Evolutionary conservation across 2,329 filamentous ascomycete genomes (phyloP).

Genomic region (Ilyonectria mors-panacis): DNA sequence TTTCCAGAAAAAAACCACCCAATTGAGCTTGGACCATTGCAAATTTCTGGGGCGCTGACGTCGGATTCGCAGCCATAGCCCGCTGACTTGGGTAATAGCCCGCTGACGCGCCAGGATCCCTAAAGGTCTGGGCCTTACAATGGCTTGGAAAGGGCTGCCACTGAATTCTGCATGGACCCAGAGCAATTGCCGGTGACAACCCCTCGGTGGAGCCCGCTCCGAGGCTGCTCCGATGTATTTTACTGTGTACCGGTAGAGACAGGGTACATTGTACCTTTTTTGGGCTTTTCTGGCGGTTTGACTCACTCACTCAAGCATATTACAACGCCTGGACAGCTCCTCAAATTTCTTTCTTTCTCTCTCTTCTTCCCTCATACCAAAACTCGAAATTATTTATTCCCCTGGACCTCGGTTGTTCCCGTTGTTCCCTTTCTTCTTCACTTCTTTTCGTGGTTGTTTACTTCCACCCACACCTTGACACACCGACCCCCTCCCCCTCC

Average conservation of each 20-base stretch:
- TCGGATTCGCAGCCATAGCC: conserved; percentile 31
- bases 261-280: conserved; percentile 10
- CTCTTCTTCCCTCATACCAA: neutral
- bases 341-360: conserved; percentile 5
- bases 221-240: conserved; percentile 48
- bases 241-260: conserved; percentile 14
- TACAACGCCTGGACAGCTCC: conserved; percentile 18
- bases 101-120: conserved; percentile 13
- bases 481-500: conserved; percentile 27
- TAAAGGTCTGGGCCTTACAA: conserved; percentile 22
- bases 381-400: neutral
- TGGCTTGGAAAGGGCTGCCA: neutral
- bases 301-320: conserved; percentile 25
- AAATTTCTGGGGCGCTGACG: conserved; percentile 46
- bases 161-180: neutral
- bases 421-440: neutral
- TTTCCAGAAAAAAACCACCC: conserved; percentile 19
- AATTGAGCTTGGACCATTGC: conserved; percentile 48
- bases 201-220: conserved; percentile 50
- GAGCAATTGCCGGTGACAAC: conserved; percentile 17
- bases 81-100: neutral
- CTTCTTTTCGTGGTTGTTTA: conserved; percentile 6
- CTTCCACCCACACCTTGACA: neutral
- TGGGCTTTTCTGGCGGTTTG: conserved; percentile 9
- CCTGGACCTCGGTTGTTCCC: neutral